Base-by-base conservation (phyloP, 2,329 filamentous ascomycete genomes). In the Calonectria henricotiae region DNA sequence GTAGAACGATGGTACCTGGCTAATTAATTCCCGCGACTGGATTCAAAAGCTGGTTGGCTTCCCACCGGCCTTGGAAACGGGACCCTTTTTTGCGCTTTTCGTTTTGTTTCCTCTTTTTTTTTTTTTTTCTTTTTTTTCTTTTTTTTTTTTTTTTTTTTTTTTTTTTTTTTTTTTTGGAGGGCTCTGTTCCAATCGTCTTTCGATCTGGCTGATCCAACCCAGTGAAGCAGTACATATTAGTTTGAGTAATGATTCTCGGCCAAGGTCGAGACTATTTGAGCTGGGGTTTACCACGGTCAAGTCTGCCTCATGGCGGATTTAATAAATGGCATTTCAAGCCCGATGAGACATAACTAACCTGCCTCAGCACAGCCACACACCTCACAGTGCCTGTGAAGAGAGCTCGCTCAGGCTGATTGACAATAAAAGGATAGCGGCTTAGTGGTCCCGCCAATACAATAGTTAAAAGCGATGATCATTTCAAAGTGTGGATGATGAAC, bases 81-180 rank as follows among this genome's bases (percentile, higher is more conserved):
- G 32, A 49, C 35, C 51, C 35, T 15, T 30, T 35, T 20, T 47
- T 51, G 3, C 32, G 8, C n/a, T n/a, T 20, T 25, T 55, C 12
- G 25, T 58, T 23, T 39, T 39, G 27, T 51, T 37, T 39, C 8
- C 23, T 37, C 25, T 35, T 23, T 58, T 58, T 60, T 41, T 20
- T 25, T 60, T 27, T 43, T 43, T 43, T n/a, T n/a, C n/a, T n/a
- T n/a, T n/a, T n/a, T n/a, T n/a, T n/a, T n/a, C n/a, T n/a, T n/a
- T n/a, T n/a, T n/a, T n/a, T n/a, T 60, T 43, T 41, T 30, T 13
- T 60, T 25, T 25, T 37, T 60, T 55, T 58, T 61, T 37, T 25
- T 64, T 43, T 41, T 2, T 32, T 23, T n/a, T 20, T 1, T 20
- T 20, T 20, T 20, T 20, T 20, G 20, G 23, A n/a, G 20, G 20